Base-by-base conservation (phyloP, 768 basidiomycete species). In the Dacryopinax spathularia region DNA sequence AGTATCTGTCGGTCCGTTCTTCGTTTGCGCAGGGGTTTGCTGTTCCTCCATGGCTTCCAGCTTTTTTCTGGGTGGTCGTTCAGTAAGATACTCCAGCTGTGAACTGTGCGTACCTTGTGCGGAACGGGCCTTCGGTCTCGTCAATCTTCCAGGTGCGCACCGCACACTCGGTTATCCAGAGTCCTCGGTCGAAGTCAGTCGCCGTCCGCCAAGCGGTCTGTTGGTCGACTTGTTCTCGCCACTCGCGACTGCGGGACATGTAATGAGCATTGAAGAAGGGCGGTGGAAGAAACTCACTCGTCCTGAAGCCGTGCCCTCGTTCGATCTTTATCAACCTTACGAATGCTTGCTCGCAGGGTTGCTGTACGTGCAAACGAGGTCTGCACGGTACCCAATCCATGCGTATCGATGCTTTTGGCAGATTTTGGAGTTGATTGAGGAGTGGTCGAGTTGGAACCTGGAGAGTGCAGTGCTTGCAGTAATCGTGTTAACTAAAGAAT, bases 91-190 rank as follows among this genome's bases (percentile, higher is more conserved):
- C n/a, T n/a, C n/a, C n/a, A n/a, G 29, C 35, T 29, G 3, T 56
- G 22, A 29, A 22, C 2, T 16, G 1, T 15, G 67, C 79, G 31
- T 68, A 91, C 91, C 92, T 78, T 62, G 89, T 87, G 56, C 92
- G 82, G 68, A 89, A 81, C 1, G 91, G 92, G 0, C 92, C 93
- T 69, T 96, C 93, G 1, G 91, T 93, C 69, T 94, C 92, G 66
- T 95, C 93, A 44, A 95, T 73, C 33, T 86, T 77, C 93, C 93
- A 95, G 12, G 80, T 68, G 6, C 75, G 75, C 25, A 76, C 75
- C 1, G 70, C 75, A 37, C 77, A 77, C 16, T 78, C 72, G 43
- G 81, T 79, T 1, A 85, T 83, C 92, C 93, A 95, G 13, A 95
- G 70, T 0, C 91, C 91, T 22, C 89, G 81, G 70, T 95, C 93